Evolutionary conservation across 208 protist species (phyloP), one percentile per base, ranked within the genome.

Genomic region (Acanthamoeba royreba): DNA sequence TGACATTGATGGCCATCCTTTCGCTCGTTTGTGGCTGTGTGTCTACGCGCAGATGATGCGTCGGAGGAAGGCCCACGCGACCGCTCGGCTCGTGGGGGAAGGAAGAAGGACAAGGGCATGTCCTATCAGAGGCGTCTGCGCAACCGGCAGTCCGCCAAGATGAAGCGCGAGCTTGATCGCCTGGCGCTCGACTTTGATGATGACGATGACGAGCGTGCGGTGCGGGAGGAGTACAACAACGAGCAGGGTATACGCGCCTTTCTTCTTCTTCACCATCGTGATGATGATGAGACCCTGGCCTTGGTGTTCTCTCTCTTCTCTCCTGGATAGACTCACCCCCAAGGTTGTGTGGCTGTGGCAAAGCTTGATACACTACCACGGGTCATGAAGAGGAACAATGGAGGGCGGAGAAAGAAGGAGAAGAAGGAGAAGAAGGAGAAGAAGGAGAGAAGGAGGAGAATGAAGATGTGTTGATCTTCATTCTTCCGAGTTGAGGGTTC

Each of bases 61-160:
- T 43, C 55, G 35, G 83, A 90, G 52, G n/a, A 90, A 19, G 83
- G 83, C 1, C 83, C 83, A 5, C 83, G 83, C 38, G 53, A 89
- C 5, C 38, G 74, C 38, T 55, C 43, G 33, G 52, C 47, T 22
- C 83, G 53, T 40, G 53, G 45, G 28, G 22, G n/a, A n/a, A n/a
- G 43, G 40, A 90, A 69, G 83, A 66, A 90, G 52, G 40, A 45
- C 31, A 46, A 90, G 40, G 79, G 47, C 13, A 35, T 90, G 13
- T 61, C 83, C 31, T 90, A 90, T 33, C 83, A 90, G 28, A 31
- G 83, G 13, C 83, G 83, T 11, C 33, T 90, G 83, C 83, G 83
- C 33, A 72, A 90, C 52, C 47, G 74, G 9, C 74, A 85, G 22
- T 40, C 74, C 83, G 69, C 58, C 40, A 61, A 88, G 79, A n/a